Evolutionary conservation across 495 filamentous ascomycete species (phyloP), one percentile per base, ranked within the genome.

Genomic region (Lepidopterella palustris): DNA sequence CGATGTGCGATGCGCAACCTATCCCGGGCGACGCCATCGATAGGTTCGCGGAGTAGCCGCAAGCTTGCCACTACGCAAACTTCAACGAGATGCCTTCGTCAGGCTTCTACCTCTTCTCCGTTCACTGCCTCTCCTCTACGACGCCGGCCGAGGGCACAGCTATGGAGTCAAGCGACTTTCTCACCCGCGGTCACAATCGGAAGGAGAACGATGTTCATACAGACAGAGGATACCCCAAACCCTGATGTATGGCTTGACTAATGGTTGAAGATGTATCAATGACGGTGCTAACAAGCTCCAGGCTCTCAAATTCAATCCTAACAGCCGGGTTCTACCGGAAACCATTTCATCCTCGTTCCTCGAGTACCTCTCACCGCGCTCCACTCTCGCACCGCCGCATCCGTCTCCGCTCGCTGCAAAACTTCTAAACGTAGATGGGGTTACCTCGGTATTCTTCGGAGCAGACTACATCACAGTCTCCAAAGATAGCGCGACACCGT

Each of bases 401-500:
- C 90, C 92, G 6, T 97, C 93, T n/a, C 91, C 89, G 13, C 80
- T 98, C 15, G 93, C 93, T 6, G 87, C 89, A 11, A 82, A 92
- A 68, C 80, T 98, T 21, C 82, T 97, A 74, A 88, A 86, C 68
- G 85, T 96, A 50, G 93, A 97, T 64, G 93, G 93, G 11, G 87
- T 97, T 2, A 89, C 87, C 15, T 84, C 86, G 2, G 87, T 98
- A n/a, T 97, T 97, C 77, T 96, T 95, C 76, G 93, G 92, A 29
- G 74, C 84, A 21, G 92, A 98, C 69, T 97, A 95, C 73, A 96
- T 98, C 71, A 98, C 93, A 0, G 89, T 98, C 35, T 96, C 89
- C 25, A 98, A 98, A 72, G 80, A 86, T 18, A 79, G 84, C 59
- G 88, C 92, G 62, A 86, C 84, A 9, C 88, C 90, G 66, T 98